A percentile compares a stretch with the other conserved stretches of the same genome.
Conservation (phyloP, 2,329 filamentous ascomycete species). For the Biscogniauxia sp. region DNA sequence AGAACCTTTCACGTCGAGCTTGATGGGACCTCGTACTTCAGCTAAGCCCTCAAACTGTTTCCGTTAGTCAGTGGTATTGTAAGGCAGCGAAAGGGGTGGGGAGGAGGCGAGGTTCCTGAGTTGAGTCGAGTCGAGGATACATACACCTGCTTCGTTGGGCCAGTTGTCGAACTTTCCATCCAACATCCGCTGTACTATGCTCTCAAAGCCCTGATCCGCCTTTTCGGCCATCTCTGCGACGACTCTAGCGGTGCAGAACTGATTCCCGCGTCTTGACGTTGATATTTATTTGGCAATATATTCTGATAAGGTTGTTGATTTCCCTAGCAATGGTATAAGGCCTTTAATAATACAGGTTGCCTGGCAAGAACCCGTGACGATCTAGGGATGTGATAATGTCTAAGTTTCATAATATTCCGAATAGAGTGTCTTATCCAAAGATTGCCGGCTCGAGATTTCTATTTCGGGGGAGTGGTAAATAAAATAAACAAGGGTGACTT, state of each 20-base stretch:
- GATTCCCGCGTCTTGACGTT: background rate
- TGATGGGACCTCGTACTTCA: conserved; percentile 63
- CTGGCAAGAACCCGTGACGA: too few relatives aligned
- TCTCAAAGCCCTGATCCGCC: conserved; percentile 19
- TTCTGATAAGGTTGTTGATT: too few relatives aligned
- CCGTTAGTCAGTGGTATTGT: conserved; percentile 8
- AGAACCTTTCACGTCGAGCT: conserved; percentile 59
- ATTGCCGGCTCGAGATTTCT: background rate
- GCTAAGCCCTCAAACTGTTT: conserved; percentile 64
- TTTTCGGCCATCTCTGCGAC: conserved; percentile 15
- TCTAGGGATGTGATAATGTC: too few relatives aligned
- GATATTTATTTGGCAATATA: background rate
- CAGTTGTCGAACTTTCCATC: conserved; percentile 38
- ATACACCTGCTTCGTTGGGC: conserved; percentile 51
- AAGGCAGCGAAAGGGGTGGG: background rate
- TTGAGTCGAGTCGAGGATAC: conserved; percentile 15
- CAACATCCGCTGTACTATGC: conserved; percentile 16
- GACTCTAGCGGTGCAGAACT: background rate
- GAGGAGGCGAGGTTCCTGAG: too few relatives aligned
- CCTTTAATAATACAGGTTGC: too few relatives aligned
- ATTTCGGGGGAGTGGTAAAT: background rate
- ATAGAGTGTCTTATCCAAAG: too few relatives aligned
- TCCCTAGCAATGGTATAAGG: too few relatives aligned
- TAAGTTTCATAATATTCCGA: too few relatives aligned
- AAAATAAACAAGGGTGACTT: too few relatives aligned